Conservation (phyloP, 148 eudicot genomes). For the Camellia sinensis region DNA sequence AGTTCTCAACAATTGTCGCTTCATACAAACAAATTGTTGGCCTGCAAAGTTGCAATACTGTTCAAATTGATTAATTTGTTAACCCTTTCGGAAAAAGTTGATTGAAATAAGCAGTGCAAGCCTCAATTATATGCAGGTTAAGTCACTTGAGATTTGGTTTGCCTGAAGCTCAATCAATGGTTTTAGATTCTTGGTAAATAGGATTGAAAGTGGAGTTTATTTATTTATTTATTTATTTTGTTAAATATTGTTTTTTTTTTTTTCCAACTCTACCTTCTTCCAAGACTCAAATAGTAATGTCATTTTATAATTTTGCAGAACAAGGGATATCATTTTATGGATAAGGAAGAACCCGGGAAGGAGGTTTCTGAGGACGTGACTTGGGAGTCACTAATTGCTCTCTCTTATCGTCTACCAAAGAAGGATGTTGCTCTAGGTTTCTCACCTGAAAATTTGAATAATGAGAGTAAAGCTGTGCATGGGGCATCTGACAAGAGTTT, state of each 20-base stretch:
- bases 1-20: too few species aligned
- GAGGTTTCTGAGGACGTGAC: constrained; percentile 32
- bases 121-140: neutral
- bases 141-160: neutral
- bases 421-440: constrained; percentile 8
- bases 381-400: constrained; percentile 48
- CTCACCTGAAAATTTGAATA: neutral
- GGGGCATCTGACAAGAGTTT: too few species aligned
- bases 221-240: neutral
- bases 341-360: constrained; percentile 27
- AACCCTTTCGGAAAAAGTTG: neutral
- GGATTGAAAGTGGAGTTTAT: neutral
- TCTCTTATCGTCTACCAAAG: constrained; percentile 33
- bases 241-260: neutral
- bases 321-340: constrained; percentile 31
- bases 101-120: neutral
- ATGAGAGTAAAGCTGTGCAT: neutral
- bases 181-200: neutral
- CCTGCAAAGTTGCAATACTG: neutral
- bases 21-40: neutral
- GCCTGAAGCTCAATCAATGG: neutral
- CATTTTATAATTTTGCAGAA: constrained; percentile 11
- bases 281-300: neutral
- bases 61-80: neutral
- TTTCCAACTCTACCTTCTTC: neutral